Conservation (phyloP, 179 eudicot species). For the Beta lomatogona region DNA sequence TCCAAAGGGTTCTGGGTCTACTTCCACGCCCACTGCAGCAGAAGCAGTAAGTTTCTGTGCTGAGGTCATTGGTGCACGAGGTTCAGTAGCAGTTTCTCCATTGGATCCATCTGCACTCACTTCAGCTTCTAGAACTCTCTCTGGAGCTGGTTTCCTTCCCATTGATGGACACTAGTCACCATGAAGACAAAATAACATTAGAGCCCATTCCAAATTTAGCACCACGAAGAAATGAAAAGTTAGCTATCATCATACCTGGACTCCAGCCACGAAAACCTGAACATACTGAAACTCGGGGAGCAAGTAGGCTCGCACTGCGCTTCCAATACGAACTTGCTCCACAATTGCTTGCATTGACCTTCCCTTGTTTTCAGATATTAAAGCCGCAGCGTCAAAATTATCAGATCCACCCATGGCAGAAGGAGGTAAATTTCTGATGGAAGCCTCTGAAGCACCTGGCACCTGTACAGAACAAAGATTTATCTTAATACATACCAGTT, state of each 20-base stretch:
- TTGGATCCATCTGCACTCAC: constrained; percentile 51
- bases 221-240: constrained; percentile 7
- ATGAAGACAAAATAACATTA: constrained; percentile 13
- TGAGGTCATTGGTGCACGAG: constrained; percentile 66
- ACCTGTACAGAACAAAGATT: constrained; percentile 40
- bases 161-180: constrained; percentile 72
- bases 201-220: constrained; percentile 7
- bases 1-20: constrained; percentile 75
- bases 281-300: constrained; percentile 92
- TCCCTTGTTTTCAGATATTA: constrained; percentile 67
- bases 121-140: constrained; percentile 46
- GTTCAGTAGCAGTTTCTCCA: constrained; percentile 61
- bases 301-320: constrained; percentile 83
- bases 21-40: constrained; percentile 52
- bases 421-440: constrained; percentile 86
- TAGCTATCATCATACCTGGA: constrained; percentile 55
- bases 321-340: constrained; percentile 98
- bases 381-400: constrained; percentile 64
- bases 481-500: background rate
- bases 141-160: constrained; percentile 73
- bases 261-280: constrained; percentile 91
- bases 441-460: constrained; percentile 82
- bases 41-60: constrained; percentile 86
- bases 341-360: constrained; percentile 81
- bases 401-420: constrained; percentile 82